Percentiles rank a stretch among this genome's conserved stretches.
phyloP scores from a whole-genome alignment of 768 basidiomycete species.

The Kwoniella newhampshirensis region DNA sequence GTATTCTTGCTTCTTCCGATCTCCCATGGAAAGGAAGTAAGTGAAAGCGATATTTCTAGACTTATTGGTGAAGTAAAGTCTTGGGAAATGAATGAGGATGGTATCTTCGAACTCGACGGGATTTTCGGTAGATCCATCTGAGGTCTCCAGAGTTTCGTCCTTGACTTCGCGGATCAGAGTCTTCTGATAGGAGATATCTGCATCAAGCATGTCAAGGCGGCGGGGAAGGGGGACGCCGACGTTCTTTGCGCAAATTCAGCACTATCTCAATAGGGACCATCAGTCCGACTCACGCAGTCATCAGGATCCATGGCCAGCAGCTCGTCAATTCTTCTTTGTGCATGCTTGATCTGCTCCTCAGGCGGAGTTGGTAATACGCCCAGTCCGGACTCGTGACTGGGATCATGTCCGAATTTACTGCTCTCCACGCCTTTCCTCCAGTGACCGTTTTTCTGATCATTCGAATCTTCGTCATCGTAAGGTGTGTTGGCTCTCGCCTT shows the following conservation, averaged over 20 bases:
- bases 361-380: constrained; percentile 68
- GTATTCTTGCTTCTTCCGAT: constrained; percentile 76
- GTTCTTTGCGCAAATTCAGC: background rate
- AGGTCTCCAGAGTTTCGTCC: too few relatives aligned
- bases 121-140: too few relatives aligned
- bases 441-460: background rate
- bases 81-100: constrained; percentile 84
- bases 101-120: constrained; percentile 71
- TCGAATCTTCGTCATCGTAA: constrained; percentile 11
- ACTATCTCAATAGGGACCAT: constrained; percentile 1
- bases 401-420: constrained; percentile 79
- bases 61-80: constrained; percentile 70
- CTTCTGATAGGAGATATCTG: constrained; percentile 8
- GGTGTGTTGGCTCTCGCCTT: constrained; percentile 20
- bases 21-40: constrained; percentile 80
- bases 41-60: constrained; percentile 80
- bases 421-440: constrained; percentile 30
- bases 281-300: background rate
- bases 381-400: constrained; percentile 76
- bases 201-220: background rate
- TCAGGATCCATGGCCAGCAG: constrained; percentile 46
- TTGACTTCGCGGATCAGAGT: too few relatives aligned
- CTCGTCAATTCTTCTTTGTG: constrained; percentile 60
- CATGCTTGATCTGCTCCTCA: constrained; percentile 66
- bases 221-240: constrained; percentile 4